phyloP scores from a whole-genome alignment of 805 yeast species.

The Ogataea neopini region DNA sequence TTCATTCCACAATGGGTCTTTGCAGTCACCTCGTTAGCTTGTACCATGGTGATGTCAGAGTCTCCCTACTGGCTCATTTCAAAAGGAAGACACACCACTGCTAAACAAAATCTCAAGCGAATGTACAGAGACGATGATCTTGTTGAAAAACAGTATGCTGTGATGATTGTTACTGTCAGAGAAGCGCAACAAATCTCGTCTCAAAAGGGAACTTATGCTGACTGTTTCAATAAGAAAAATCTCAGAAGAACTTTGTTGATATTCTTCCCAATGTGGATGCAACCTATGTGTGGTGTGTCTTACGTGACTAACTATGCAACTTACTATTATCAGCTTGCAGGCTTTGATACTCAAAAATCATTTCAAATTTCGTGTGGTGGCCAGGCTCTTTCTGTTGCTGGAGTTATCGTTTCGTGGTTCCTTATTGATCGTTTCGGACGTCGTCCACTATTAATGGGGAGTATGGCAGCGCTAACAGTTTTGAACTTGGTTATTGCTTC shows the following conservation, averaged over 20 bases:
- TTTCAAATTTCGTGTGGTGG: constrained; percentile 35
- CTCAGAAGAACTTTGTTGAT: constrained; percentile 48
- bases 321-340: constrained; percentile 50
- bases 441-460: constrained; percentile 32
- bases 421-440: constrained; percentile 42
- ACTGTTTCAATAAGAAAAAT: constrained; percentile 46
- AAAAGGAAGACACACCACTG: constrained; percentile 41
- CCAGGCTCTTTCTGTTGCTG: constrained; percentile 35
- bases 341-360: constrained; percentile 43
- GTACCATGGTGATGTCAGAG: constrained; percentile 19
- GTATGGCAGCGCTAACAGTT: constrained; percentile 27
- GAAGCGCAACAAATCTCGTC: constrained; percentile 28
- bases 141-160: constrained; percentile 37
- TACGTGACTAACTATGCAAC: constrained; percentile 49
- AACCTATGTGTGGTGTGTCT: constrained; percentile 48
- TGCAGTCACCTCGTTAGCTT: constrained; percentile 8
- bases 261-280: constrained; percentile 41
- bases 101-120: constrained; percentile 34
- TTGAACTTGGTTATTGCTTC: constrained; percentile 30
- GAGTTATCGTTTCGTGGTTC: constrained; percentile 42
- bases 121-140: constrained; percentile 26
- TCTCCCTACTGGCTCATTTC: constrained; percentile 29
- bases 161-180: constrained; percentile 34
- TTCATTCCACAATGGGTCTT: constrained; percentile 25
- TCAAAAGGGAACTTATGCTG: constrained; percentile 35